Percentiles rank a stretch among this genome's conserved stretches.
phyloP scores from a whole-genome alignment of 371 early-diverging fungal species.

The Mortierella sp. region DNA sequence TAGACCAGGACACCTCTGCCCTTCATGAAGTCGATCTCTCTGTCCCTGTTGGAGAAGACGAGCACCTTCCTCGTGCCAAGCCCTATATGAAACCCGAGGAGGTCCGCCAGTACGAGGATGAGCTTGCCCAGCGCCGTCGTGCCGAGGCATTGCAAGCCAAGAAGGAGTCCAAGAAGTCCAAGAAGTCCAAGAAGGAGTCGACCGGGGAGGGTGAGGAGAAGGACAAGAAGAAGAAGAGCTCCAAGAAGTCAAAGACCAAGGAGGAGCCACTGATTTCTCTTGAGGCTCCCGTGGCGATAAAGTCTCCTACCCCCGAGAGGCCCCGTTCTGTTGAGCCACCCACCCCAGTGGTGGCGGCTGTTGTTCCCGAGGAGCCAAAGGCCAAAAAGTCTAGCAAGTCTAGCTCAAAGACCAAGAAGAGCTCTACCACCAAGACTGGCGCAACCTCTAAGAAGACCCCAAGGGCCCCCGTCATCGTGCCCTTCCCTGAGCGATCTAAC shows the following conservation, averaged over 20 bases:
- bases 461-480: conserved; percentile 37
- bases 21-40: conserved; percentile 72
- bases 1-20: conserved; percentile 61
- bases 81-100: conserved; percentile 77
- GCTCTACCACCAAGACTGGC: conserved; percentile 22
- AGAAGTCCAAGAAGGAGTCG: conserved; percentile 52
- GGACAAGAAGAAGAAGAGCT: conserved; percentile 26
- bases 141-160: conserved; percentile 49
- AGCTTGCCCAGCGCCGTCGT: conserved; percentile 62
- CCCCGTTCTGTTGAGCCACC: conserved; percentile 23
- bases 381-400: conserved; percentile 28
- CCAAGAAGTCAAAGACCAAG: conserved; percentile 42
- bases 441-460: conserved; percentile 31
- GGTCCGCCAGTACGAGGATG: conserved; percentile 68
- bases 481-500: conserved; percentile 41
- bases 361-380: conserved; percentile 31
- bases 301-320: conserved; percentile 19
- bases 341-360: conserved; percentile 17
- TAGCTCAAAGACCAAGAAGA: conserved; percentile 31
- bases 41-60: conserved; percentile 72
- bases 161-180: conserved; percentile 59
- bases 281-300: conserved; percentile 21
- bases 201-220: conserved; percentile 25
- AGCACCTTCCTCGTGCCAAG: conserved; percentile 70
- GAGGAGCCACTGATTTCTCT: conserved; percentile 34